A percentile compares a stretch with the other conserved stretches of the same genome.
Evolutionary conservation across 768 basidiomycete species (phyloP).

Genomic region (Kondoa subrosea): DNA sequence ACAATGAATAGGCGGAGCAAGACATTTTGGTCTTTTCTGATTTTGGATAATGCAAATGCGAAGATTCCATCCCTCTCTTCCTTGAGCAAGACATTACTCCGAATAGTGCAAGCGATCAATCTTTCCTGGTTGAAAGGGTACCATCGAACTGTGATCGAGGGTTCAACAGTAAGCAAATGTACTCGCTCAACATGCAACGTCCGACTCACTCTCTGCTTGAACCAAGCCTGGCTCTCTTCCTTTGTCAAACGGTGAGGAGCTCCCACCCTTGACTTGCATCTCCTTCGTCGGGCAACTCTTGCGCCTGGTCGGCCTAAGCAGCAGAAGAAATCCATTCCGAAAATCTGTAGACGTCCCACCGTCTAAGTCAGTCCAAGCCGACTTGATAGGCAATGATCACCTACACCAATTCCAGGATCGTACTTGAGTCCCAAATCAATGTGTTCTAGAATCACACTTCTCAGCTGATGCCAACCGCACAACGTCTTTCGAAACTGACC

Average conservation of each 20-base stretch:
- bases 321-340: constrained; percentile 94
- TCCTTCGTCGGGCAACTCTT: constrained; percentile 78
- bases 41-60: too few species aligned
- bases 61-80: too few species aligned
- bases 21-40: too few species aligned
- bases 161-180: not conserved
- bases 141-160: constrained; percentile 25
- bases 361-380: not conserved
- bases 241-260: constrained; percentile 78
- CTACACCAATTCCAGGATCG: constrained; percentile 72
- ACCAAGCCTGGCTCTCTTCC: constrained; percentile 83
- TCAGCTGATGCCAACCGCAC: too few species aligned
- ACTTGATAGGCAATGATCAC: not conserved
- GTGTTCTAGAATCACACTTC: constrained; percentile 44
- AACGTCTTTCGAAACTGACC: not conserved
- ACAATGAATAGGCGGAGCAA: too few species aligned
- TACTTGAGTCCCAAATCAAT: constrained; percentile 98
- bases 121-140: constrained; percentile 21
- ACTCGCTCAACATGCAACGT: not conserved
- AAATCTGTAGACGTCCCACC: constrained; percentile 40
- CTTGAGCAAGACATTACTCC: too few species aligned
- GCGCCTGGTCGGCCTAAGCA: constrained; percentile 93
- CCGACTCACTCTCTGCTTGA: constrained; percentile 59
- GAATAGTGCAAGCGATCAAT: not conserved
- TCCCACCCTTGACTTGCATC: constrained; percentile 71